A percentile compares a stretch with the other conserved stretches of the same genome.
Conservation (phyloP, 352 stramenopile genomes). For the Phytophthora sp. region DNA sequence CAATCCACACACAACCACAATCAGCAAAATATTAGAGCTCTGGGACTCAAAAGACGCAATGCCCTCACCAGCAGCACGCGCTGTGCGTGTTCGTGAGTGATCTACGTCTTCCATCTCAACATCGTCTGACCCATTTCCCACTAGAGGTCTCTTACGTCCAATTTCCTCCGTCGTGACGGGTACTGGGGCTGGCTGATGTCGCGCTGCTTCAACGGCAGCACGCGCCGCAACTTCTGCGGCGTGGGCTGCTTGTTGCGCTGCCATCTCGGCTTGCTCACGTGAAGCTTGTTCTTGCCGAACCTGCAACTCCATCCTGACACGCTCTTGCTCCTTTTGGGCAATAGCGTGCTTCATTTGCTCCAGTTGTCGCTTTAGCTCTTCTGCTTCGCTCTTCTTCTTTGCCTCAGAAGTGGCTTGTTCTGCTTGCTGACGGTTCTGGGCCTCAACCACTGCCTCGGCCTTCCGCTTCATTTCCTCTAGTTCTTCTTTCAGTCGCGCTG, state of each 20-base stretch:
- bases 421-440: constrained; percentile 52
- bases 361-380: constrained; percentile 44
- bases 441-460: constrained; percentile 35
- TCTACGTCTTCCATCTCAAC: constrained; percentile 67
- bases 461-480: constrained; percentile 64
- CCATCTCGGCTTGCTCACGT: constrained; percentile 69
- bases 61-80: constrained; percentile 44
- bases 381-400: constrained; percentile 41
- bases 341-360: constrained; percentile 58
- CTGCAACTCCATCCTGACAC: constrained; percentile 50
- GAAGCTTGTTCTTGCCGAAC: constrained; percentile 55
- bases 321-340: constrained; percentile 56
- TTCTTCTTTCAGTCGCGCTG: constrained; percentile 46
- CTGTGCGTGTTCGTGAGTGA: constrained; percentile 30
- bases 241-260: constrained; percentile 62
- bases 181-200: constrained; percentile 46
- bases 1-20: constrained; percentile 24
- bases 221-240: constrained; percentile 72
- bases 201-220: constrained; percentile 70
- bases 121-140: constrained; percentile 38
- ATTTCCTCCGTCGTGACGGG: constrained; percentile 34
- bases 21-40: constrained; percentile 26
- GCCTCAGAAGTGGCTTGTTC: constrained; percentile 39
- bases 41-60: constrained; percentile 24
- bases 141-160: constrained; percentile 51